Conservation (phyloP, 345 rosid genomes). For the Schrenkiella parvula region DNA sequence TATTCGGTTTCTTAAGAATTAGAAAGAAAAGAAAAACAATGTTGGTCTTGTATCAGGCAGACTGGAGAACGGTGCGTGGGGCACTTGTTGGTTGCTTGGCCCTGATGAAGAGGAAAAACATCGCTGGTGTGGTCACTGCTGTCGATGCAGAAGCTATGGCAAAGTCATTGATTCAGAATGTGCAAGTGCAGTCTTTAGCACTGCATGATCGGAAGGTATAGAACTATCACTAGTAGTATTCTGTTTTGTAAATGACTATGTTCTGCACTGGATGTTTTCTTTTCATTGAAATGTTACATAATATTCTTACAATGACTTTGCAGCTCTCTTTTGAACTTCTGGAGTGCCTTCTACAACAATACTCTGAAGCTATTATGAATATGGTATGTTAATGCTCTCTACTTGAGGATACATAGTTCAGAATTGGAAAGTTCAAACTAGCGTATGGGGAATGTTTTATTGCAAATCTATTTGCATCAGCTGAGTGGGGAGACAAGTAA, state of each 20-base stretch:
- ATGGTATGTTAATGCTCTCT: slow-evolving; percentile 44
- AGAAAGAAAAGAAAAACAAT: background rate
- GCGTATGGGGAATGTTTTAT: background rate
- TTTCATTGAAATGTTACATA: background rate
- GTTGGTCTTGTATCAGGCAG: slow-evolving; percentile 60
- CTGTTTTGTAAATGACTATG: background rate
- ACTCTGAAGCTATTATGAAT: slow-evolving; percentile 46
- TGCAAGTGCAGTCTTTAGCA: slow-evolving; percentile 79
- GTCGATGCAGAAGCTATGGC: slow-evolving; percentile 64
- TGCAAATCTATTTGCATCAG: background rate
- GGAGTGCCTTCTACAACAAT: slow-evolving; percentile 66
- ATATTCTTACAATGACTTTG: slow-evolving; percentile 23
- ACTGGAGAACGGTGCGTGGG: slow-evolving; percentile 87
- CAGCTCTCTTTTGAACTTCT: slow-evolving; percentile 87
- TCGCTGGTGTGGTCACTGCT: slow-evolving; percentile 43
- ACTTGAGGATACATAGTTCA: background rate
- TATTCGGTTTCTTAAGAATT: background rate
- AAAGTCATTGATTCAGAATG: slow-evolving; percentile 40
- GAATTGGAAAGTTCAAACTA: background rate
- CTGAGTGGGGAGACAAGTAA: background rate
- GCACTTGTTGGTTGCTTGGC: slow-evolving; percentile 94
- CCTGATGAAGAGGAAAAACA: slow-evolving; percentile 52
- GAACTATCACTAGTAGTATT: background rate
- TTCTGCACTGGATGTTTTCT: background rate
- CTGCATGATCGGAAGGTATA: slow-evolving; percentile 75